Conservation (phyloP, 2,329 filamentous ascomycete species). For the Daldinia sp. region DNA sequence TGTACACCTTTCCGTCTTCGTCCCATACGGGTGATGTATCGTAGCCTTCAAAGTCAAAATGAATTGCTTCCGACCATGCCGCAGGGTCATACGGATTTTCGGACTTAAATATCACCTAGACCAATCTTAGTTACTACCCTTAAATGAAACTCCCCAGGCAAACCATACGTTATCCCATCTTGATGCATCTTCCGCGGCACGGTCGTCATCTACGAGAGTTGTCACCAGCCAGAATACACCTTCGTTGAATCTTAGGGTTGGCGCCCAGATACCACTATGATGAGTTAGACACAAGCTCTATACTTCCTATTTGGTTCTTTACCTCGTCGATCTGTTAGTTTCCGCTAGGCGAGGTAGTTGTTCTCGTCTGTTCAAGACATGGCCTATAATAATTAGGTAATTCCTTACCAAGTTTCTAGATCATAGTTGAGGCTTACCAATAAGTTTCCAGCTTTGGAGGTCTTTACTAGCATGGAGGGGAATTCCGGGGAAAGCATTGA, state of each 20-base stretch:
- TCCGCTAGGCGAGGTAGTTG: slow-evolving; percentile 43
- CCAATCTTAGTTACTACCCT: background rate
- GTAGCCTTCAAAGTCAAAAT: slow-evolving; percentile 59
- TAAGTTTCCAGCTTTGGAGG: slow-evolving; percentile 51
- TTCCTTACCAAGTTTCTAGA: background rate
- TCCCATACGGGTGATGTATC: slow-evolving; percentile 66
- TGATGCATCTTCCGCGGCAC: slow-evolving; percentile 43
- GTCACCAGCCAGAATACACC: slow-evolving; percentile 56
- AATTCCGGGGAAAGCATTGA: slow-evolving; percentile 55
- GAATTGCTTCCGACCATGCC: slow-evolving; percentile 58
- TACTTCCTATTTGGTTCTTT: background rate
- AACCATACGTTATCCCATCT: slow-evolving; percentile 47
- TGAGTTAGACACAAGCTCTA: slow-evolving; percentile 6
- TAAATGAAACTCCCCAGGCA: background rate
- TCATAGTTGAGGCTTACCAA: slow-evolving; percentile 30
- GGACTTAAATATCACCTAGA: slow-evolving; percentile 55
- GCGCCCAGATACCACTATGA: slow-evolving; percentile 56
- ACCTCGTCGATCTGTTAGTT: slow-evolving; percentile 45
- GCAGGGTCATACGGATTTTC: slow-evolving; percentile 52
- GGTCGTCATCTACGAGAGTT: slow-evolving; percentile 50
- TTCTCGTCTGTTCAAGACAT: slow-evolving; percentile 43
- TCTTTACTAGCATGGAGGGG: slow-evolving; percentile 56
- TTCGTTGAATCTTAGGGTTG: slow-evolving; percentile 54
- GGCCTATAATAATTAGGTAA: slow-evolving; percentile 35
- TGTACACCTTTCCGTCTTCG: slow-evolving; percentile 61